Percentiles rank a stretch among this genome's conserved stretches.
phyloP scores from a whole-genome alignment of 1,139 yeast genomes.

The Blastobotrys buckinghamii region DNA sequence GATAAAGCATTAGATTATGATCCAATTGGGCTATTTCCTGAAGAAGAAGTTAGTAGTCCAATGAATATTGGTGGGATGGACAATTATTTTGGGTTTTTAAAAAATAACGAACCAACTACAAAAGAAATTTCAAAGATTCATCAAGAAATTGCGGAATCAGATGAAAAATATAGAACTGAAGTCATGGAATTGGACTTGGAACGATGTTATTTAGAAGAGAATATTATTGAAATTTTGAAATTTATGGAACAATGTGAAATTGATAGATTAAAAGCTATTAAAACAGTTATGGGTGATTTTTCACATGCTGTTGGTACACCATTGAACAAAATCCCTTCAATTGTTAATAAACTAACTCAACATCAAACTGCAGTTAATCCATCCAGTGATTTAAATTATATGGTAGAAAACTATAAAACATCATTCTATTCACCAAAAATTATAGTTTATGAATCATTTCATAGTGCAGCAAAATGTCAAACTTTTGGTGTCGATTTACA shows the following conservation, averaged over 20 bases:
- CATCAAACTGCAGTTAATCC: conserved; percentile 62
- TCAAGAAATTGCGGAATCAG: conserved; percentile 37
- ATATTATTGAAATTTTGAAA: conserved; percentile 57
- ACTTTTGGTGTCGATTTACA: conserved; percentile 76
- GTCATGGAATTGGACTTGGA: conserved; percentile 55
- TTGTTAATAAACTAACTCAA: conserved; percentile 42
- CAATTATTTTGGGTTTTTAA: conserved; percentile 14
- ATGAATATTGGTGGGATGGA: background rate
- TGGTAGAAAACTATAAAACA: conserved; percentile 58
- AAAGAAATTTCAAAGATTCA: conserved; percentile 18
- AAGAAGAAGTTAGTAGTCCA: conserved; percentile 1
- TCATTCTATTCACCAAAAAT: conserved; percentile 71
- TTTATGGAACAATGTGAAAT: conserved; percentile 74
- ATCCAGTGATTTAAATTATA: conserved; percentile 50
- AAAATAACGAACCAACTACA: conserved; percentile 6
- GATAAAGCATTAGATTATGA: conserved; percentile 37
- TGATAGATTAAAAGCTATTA: conserved; percentile 62
- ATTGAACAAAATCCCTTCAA: conserved; percentile 8
- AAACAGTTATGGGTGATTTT: conserved; percentile 62
- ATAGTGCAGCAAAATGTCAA: conserved; percentile 50
- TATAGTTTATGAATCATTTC: conserved; percentile 64
- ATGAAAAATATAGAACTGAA: conserved; percentile 47
- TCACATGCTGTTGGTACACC: conserved; percentile 49
- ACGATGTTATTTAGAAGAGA: conserved; percentile 66
- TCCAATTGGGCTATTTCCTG: conserved; percentile 11